Evolutionary conservation across 2,329 filamentous ascomycete genomes (phyloP).

Genomic region (Diplodia mutila): DNA sequence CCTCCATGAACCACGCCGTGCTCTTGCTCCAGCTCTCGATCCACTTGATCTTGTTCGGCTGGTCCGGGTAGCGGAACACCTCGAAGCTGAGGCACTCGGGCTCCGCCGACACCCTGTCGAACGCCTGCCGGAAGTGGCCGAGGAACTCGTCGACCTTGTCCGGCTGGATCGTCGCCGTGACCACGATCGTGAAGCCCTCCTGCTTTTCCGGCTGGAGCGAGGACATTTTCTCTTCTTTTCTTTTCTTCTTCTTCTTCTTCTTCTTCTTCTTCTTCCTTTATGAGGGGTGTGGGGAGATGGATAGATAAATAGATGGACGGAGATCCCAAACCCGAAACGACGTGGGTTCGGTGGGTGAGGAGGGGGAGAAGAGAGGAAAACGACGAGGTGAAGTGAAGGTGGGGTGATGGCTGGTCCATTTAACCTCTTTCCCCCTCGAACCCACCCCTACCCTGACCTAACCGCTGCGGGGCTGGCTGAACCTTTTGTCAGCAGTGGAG

Average conservation of each 20-base stretch:
- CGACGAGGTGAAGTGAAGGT: too few species aligned
- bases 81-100: slow-evolving; percentile 22
- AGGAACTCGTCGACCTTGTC: slow-evolving; percentile 12
- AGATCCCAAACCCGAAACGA: neutral
- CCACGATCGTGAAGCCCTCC: slow-evolving; percentile 1
- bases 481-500: too few species aligned
- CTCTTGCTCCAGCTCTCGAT: slow-evolving; percentile 14
- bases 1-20: slow-evolving; percentile 3
- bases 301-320: neutral
- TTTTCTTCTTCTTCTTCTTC: neutral
- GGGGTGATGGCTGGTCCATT: too few species aligned
- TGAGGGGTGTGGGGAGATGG: neutral
- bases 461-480: too few species aligned
- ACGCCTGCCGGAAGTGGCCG: neutral
- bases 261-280: neutral
- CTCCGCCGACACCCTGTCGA: neutral
- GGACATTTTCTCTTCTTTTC: neutral
- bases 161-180: slow-evolving; percentile 5
- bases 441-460: too few species aligned
- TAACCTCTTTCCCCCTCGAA: too few species aligned
- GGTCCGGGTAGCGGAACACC: slow-evolving; percentile 6
- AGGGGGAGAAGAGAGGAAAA: too few species aligned
- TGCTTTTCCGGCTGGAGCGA: neutral
- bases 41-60: slow-evolving; percentile 20
- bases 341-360: too few species aligned